phyloP scores from a whole-genome alignment of 345 rosid genomes.

The Brassica juncea region DNA sequence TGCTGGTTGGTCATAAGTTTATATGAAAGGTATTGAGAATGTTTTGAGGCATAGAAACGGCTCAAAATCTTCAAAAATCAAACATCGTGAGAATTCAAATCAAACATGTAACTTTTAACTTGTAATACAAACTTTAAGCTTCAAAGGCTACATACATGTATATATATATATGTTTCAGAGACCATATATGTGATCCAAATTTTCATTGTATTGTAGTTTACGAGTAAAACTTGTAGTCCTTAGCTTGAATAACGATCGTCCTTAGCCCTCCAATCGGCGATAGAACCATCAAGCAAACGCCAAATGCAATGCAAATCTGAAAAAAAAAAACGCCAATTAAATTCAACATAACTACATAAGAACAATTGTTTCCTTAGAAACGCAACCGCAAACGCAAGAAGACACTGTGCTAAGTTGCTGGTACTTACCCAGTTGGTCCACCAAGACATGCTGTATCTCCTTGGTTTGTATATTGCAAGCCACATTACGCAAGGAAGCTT shows the following conservation, averaged over 20 bases:
- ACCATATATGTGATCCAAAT: not conserved
- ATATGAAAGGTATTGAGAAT: not conserved
- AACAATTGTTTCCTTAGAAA: constrained; percentile 13
- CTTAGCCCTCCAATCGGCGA: constrained; percentile 83
- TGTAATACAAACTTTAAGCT: constrained; percentile 1
- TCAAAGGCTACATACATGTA: not conserved
- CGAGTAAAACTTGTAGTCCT: constrained; percentile 61
- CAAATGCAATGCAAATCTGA: constrained; percentile 71
- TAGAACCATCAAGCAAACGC: constrained; percentile 57
- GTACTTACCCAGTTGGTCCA: constrained; percentile 62
- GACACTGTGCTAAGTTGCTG: not conserved
- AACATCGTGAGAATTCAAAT: not conserved
- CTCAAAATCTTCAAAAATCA: not conserved
- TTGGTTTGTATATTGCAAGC: constrained; percentile 73
- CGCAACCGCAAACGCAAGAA: not conserved
- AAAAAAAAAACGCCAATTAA: constrained; percentile 4
- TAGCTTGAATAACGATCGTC: constrained; percentile 58
- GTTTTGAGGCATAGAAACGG: not conserved
- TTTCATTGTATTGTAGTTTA: constrained; percentile 18
- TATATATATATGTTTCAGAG: not conserved
- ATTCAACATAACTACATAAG: not conserved
- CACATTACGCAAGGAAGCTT: constrained; percentile 86
- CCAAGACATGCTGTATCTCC: constrained; percentile 68
- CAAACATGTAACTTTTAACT: not conserved
- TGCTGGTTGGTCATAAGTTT: not conserved